Conservation (phyloP, 768 basidiomycete genomes). For the Pisolithus marmoratus region DNA sequence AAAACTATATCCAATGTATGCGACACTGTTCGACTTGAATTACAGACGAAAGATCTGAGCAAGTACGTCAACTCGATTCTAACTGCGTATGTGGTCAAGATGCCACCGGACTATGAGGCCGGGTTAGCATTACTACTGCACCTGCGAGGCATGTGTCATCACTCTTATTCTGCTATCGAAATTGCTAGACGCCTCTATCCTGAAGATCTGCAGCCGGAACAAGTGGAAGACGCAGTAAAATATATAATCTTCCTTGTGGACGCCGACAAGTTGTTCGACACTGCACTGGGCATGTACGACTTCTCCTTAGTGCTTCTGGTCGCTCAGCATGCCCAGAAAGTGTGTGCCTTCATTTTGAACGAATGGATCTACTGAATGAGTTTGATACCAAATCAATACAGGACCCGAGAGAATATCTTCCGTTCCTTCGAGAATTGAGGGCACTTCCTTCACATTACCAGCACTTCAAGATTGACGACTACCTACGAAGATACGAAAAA, state of each 20-base stretch:
- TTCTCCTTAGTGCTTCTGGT: constrained; percentile 94
- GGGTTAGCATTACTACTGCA: constrained; percentile 70
- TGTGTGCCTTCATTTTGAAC: constrained; percentile 20
- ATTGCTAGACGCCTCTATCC: not conserved
- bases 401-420: constrained; percentile 98
- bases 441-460: constrained; percentile 73
- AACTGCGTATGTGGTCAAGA: constrained; percentile 89
- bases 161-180: not conserved
- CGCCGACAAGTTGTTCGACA: constrained; percentile 85
- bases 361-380: not conserved
- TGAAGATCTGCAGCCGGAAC: constrained; percentile 46
- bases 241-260: constrained; percentile 98
- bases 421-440: constrained; percentile 88
- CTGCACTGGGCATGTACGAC: constrained; percentile 98
- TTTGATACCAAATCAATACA: constrained; percentile 28
- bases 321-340: constrained; percentile 96
- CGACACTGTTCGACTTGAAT: constrained; percentile 64
- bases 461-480: constrained; percentile 87
- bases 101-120: constrained; percentile 85
- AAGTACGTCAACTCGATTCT: constrained; percentile 88
- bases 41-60: constrained; percentile 66
- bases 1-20: constrained; percentile 65
- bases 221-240: constrained; percentile 95
- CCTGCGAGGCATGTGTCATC: constrained; percentile 57
- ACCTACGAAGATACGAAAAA: constrained; percentile 68